Base-by-base conservation (phyloP, 305 asterid genomes). In the Coffea humblotiana region DNA sequence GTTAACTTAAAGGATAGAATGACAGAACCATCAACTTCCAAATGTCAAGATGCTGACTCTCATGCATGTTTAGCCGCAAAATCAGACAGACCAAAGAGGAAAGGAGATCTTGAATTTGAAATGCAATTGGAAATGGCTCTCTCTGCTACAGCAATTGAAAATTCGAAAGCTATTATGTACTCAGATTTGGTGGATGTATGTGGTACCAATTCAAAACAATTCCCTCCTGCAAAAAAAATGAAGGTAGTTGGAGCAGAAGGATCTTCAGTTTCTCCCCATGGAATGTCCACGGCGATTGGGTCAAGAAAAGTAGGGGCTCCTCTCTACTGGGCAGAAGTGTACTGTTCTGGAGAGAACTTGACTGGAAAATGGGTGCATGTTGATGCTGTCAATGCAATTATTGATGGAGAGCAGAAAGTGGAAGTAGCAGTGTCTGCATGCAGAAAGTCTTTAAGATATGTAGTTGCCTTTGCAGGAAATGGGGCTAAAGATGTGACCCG, bases 401-500 rank as follows among this genome's bases (percentile, higher is more conserved):
- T 88, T 68, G 97, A 96, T 82, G 99, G 97, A 79, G 99, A 96
- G 84, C 88, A 87, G 72, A 90, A 90, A 80, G 97, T 96, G 84
- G 99, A 96, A 91, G 95, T 93, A 87, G 94, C 97, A 58, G 97
- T 95, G 74, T 90, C 96, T 89, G 98, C 98, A 80, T 96, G 98
- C 92, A 91, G 88, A 87, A 92, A 84, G 52, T 87, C 92, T 74
- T 88, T 96, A 87, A 87, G 95, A 90, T 96, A 96, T 80, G 99
- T 92, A 5, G 91, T 96, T 87, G 99, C 97, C 65, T 96, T 96
- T 88, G 96, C 97, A 76, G 99, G 99, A 82, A 79, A 83, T 79
- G 99, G 99, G 79, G 98, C 99, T 77, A 96, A 96, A 91, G 99
- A 96, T 77, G 98, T 96, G 83, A 94, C 98, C 49, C 98, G 99